Base-by-base conservation (phyloP, 768 basidiomycete species). In the Mycena sanguinolenta region DNA sequence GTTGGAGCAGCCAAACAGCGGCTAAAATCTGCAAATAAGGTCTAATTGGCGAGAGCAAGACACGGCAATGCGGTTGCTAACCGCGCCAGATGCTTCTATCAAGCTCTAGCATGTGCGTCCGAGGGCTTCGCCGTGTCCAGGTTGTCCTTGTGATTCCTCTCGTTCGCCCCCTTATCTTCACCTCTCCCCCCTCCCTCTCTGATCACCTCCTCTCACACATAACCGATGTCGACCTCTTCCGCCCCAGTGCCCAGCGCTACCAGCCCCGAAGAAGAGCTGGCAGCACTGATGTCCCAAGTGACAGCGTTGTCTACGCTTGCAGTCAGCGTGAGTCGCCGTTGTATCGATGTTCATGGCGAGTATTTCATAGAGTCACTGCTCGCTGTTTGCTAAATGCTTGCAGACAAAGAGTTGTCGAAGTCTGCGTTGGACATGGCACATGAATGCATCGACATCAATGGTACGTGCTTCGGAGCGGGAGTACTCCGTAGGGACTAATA, bases 201-300 rank as follows among this genome's bases (percentile, higher is more conserved):
- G 19, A 9, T 44, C 32, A 19, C 23, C 23, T 7, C 36, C 42
- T 9, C 42, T 44, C 34, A 14, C 14, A 7, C 34, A 58, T 58
- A 36, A 36, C n/a, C 36, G 38, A 23, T 14, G 36, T 38, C 55
- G 10, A n/a, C n/a, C n/a, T n/a, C 36, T 25, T 36, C 32, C 36
- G 21, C 34, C 36, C 55, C 14, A 8, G 42, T 44, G 10, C 10
- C 38, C 58, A 60, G 23, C 46, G 34, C 58, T 17, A 8, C 38
- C 58, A 59, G 44, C 50, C 49, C 65, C 19, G 49, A 39, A 1
- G 16, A 58, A 25, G 57, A 65, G 65, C 5, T 66, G 65, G 65
- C 23, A n/a, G 57, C 49, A 32, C 19, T 66, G 34, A 12, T 66
- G 32, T 27, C 58, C 12, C 32, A 59, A 23, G 27, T 59, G n/a